Base-by-base conservation (phyloP, 768 basidiomycete genomes). In the Suillus placidus region DNA sequence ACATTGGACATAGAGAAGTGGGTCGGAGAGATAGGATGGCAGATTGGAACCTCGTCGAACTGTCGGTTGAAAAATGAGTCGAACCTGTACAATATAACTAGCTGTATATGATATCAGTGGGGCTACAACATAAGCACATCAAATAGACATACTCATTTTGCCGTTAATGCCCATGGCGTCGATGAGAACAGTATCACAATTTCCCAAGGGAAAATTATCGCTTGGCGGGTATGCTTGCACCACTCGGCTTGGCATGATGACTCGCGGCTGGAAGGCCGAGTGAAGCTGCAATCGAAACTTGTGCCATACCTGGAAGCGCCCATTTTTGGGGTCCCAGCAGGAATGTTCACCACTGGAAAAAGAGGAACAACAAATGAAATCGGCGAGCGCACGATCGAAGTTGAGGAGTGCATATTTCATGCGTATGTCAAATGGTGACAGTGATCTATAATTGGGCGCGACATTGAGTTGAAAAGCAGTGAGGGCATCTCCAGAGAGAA, bases 381-480 rank as follows among this genome's bases (percentile, higher is more conserved):
- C 64, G 4, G 62, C 58, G 10, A 79, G 65, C 0, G 72, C 71
- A 3, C 70, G 38, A 7, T 64, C 64, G 26, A 79, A 73, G 67
- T 76, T 73, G 10, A 65, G 67, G 26, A 79, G 61, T 6, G 64
- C n/a, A 63, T 70, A 78, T 42, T 60, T 61, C 12, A 23, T 16
- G 3, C 71, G 65, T 37, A 66, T 71, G 16, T 72, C 67, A 37
- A 72, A 66, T 34, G 78, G 58, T 4, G 66, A 38, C 52, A 74
- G 70, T 20, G 57, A 45, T 40, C 64, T 66, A 40, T 62, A 66
- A 16, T 38, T 40, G n/a, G 77, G 72, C 38, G 66, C 64, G 1
- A 68, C 61, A 13, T 68, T 70, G 6, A 79, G 57, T 64, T 74
- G 72, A 65, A 76, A 72, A 3, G 70, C 72, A 5, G 23, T 6